Evolutionary conservation across 352 stramenopile genomes (phyloP).

Genomic region (Pythium brachiatum): DNA sequence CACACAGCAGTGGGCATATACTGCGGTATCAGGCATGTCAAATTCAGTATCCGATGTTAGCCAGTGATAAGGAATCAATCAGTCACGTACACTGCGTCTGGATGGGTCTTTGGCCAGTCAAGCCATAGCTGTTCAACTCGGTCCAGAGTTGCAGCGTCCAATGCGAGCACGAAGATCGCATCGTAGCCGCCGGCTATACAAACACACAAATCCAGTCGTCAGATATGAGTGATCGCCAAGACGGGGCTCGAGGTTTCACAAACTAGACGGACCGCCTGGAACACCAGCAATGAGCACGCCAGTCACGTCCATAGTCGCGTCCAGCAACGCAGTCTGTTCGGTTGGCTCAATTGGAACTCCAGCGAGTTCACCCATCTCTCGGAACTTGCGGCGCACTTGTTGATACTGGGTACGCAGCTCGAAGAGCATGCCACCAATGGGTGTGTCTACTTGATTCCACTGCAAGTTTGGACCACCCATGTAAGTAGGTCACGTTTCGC

Average conservation of each 20-base stretch:
- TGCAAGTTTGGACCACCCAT: constrained; percentile 9
- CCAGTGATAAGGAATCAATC: too few species aligned
- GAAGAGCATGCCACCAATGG: constrained; percentile 42
- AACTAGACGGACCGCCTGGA: constrained; percentile 69
- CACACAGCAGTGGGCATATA: constrained; percentile 69
- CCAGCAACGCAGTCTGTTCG: constrained; percentile 89
- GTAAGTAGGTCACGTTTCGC: background rate
- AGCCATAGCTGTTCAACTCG: constrained; percentile 77
- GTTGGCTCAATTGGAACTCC: constrained; percentile 92
- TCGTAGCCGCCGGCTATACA: constrained; percentile 92
- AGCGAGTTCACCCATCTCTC: constrained; percentile 88
- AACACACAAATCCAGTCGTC: background rate
- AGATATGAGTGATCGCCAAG: background rate
- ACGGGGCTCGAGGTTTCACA: background rate
- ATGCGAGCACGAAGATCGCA: constrained; percentile 91
- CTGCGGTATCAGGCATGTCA: constrained; percentile 26
- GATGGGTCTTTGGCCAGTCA: constrained; percentile 50
- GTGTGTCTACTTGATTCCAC: constrained; percentile 40
- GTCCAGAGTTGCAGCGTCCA: constrained; percentile 56
- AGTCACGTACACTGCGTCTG: constrained; percentile 39
- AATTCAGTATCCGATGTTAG: too few species aligned
- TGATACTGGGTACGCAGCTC: constrained; percentile 74
- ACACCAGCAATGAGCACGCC: constrained; percentile 94
- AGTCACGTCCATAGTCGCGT: constrained; percentile 91
- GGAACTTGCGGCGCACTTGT: constrained; percentile 75